Evolutionary conservation across 306 rosid species (phyloP).

Genomic region (Gynostemma pentaphyllum): DNA sequence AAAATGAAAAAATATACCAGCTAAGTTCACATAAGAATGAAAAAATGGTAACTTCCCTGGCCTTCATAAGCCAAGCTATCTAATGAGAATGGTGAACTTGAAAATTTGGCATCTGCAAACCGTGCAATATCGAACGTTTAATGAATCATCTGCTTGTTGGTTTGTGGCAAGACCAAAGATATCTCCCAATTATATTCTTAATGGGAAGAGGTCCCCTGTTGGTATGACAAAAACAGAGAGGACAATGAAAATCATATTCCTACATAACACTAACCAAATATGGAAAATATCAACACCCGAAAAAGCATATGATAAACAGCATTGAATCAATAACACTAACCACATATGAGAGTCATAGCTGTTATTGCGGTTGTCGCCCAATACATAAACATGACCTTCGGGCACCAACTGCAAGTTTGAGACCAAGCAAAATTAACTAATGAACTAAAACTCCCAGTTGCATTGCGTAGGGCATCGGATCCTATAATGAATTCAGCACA

Average conservation of each 20-base stretch:
- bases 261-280: no score
- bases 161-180: constrained; percentile 28
- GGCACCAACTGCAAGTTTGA: constrained; percentile 62
- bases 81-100: neutral
- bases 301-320: neutral
- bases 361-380: constrained; percentile 87
- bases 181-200: constrained; percentile 31
- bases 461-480: neutral
- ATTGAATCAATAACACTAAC: constrained; percentile 23
- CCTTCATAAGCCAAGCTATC: neutral
- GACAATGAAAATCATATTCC: neutral
- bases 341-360: constrained; percentile 75
- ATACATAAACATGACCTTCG: constrained; percentile 64
- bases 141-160: constrained; percentile 17
- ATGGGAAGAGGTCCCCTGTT: constrained; percentile 45
- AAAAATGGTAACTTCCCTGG: neutral
- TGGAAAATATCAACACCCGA: neutral
- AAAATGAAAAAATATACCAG: neutral
- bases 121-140: neutral
- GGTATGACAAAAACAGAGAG: neutral
- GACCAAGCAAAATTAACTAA: neutral
- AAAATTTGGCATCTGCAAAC: neutral
- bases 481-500: neutral
- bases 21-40: neutral
- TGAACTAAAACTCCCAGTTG: neutral